Evolutionary conservation across 176 grass and related monocot genomes (phyloP).

Genomic region (Rhynchospora tenuis): DNA sequence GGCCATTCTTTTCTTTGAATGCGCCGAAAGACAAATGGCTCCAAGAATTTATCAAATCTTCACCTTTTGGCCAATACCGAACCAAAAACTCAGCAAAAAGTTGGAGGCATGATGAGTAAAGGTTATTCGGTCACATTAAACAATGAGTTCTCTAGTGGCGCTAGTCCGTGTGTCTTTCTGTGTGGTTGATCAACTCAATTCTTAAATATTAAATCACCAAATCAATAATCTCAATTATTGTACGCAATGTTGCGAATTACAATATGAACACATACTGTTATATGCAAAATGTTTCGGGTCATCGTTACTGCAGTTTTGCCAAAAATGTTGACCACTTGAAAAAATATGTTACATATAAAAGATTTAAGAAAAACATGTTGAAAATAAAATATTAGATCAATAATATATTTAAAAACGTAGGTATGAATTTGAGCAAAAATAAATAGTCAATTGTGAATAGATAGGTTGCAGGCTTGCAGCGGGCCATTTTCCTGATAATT

Average conservation of each 20-base stretch:
- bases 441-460: background rate
- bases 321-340: background rate
- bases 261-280: background rate
- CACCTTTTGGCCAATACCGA: background rate
- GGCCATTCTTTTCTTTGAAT: conserved; percentile 3
- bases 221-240: background rate
- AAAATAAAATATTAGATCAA: background rate
- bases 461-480: background rate
- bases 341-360: background rate
- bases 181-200: background rate
- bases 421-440: background rate
- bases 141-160: background rate
- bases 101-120: conserved; percentile 3
- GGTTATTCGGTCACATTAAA: background rate
- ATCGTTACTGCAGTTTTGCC: background rate
- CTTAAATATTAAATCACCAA: background rate
- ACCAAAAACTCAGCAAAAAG: background rate
- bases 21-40: conserved; percentile 24
- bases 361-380: background rate
- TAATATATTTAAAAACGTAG: background rate
- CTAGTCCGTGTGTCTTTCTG: background rate
- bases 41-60: conserved; percentile 21
- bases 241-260: background rate
- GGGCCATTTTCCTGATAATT: background rate
- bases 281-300: background rate